Percentiles rank a stretch among this genome's conserved stretches.
phyloP scores from a whole-genome alignment of 768 basidiomycete genomes.

The Clavulina sp. region DNA sequence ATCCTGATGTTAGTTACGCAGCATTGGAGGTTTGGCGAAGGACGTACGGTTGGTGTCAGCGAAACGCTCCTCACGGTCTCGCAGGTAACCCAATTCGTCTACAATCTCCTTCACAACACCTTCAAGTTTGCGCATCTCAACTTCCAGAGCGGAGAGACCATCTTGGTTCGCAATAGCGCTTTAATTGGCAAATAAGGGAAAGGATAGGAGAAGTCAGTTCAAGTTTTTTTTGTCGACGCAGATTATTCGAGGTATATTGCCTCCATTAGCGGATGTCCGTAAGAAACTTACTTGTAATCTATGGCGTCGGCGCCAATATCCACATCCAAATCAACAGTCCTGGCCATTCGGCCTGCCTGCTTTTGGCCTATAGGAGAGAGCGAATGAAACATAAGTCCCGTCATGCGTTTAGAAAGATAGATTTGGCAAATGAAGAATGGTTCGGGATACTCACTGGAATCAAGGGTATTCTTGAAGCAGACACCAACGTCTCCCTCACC shows the following conservation, averaged over 20 bases:
- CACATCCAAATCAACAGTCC: slow-evolving; percentile 66
- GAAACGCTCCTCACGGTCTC: slow-evolving; percentile 77
- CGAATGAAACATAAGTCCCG: not conserved
- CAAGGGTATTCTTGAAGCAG: slow-evolving; percentile 73
- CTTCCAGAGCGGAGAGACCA: slow-evolving; percentile 84
- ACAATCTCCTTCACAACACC: slow-evolving; percentile 86
- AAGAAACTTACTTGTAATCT: slow-evolving; percentile 80
- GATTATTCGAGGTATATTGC: too few relatives aligned
- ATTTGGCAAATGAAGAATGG: not conserved
- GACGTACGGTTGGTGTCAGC: slow-evolving; percentile 74
- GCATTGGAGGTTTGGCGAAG: not conserved
- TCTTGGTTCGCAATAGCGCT: slow-evolving; percentile 99
- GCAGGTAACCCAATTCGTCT: slow-evolving; percentile 85
- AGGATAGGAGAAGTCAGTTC: not conserved
- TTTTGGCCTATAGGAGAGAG: not conserved
- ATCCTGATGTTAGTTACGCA: not conserved
- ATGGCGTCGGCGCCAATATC: slow-evolving; percentile 98
- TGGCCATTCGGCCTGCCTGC: not conserved
- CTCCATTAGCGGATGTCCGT: not conserved
- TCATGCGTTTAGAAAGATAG: not conserved
- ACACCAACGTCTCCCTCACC: slow-evolving; percentile 89
- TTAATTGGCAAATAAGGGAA: too few relatives aligned
- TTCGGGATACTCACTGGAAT: slow-evolving; percentile 38
- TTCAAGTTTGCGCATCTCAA: slow-evolving; percentile 96
- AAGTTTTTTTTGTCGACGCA: slow-evolving; percentile 2